A percentile compares a stretch with the other conserved stretches of the same genome.
phyloP scores from a whole-genome alignment of 768 basidiomycete species.

The Pisolithus microcarpus region DNA sequence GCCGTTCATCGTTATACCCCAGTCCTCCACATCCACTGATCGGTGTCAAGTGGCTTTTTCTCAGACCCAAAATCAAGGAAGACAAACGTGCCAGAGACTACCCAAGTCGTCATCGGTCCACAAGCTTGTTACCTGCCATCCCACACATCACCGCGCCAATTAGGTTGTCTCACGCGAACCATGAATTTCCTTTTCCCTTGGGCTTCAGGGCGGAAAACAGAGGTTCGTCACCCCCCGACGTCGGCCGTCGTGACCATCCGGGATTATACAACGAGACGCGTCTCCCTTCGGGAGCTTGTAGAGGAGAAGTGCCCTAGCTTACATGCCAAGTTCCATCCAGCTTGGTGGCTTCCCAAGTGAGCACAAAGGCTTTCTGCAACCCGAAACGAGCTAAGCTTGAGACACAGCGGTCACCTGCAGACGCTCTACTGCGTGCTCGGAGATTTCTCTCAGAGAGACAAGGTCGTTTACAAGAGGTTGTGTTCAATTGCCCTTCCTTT shows the following conservation, averaged over 20 bases:
- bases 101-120: too few relatives aligned
- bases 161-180: neutral
- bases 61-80: too few relatives aligned
- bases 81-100: too few relatives aligned
- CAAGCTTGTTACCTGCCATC: neutral
- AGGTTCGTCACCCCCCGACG: conserved; percentile 15
- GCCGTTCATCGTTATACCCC: too few relatives aligned
- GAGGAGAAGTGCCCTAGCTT: conserved; percentile 25
- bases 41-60: too few relatives aligned
- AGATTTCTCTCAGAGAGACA: conserved; percentile 26
- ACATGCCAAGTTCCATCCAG: conserved; percentile 21
- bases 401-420: conserved; percentile 25
- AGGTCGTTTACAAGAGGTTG: conserved; percentile 26
- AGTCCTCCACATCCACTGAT: too few relatives aligned
- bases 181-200: conserved; percentile 19
- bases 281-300: conserved; percentile 26
- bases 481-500: neutral
- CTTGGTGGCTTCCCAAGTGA: conserved; percentile 30
- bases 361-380: neutral
- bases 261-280: conserved; percentile 1
- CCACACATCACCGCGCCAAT: neutral
- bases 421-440: conserved; percentile 26
- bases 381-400: conserved; percentile 9
- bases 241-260: conserved; percentile 16
- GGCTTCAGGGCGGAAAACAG: conserved; percentile 9